Conservation (phyloP, 345 rosid genomes). For the Brassica rapa region DNA sequence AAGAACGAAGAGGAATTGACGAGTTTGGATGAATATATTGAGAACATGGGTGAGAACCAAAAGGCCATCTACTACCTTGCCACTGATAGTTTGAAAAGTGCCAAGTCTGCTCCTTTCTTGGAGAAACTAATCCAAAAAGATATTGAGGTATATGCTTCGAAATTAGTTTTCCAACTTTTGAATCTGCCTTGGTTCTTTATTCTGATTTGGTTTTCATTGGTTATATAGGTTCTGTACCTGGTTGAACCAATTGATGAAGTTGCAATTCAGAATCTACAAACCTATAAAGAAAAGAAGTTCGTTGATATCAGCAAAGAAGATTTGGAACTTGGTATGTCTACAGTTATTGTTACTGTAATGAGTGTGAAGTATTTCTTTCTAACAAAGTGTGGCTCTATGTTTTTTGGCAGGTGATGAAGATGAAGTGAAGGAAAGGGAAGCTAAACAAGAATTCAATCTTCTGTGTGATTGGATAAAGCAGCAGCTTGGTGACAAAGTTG, state of each 20-base stretch:
- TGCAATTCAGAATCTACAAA: slow-evolving; percentile 92
- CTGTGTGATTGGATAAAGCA: slow-evolving; percentile 97
- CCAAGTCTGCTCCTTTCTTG: slow-evolving; percentile 90
- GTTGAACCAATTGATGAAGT: slow-evolving; percentile 97
- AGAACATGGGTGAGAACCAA: slow-evolving; percentile 92
- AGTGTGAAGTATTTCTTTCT: not conserved
- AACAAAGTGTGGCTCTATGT: not conserved
- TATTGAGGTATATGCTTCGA: slow-evolving; percentile 63
- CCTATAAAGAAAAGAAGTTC: slow-evolving; percentile 95
- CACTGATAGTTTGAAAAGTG: slow-evolving; percentile 90
- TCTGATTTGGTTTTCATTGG: not conserved
- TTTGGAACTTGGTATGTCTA: slow-evolving; percentile 68
- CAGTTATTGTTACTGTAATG: no score
- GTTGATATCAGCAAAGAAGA: slow-evolving; percentile 99
- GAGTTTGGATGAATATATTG: slow-evolving; percentile 83
- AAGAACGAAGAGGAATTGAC: slow-evolving; percentile 81
- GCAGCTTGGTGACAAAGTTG: slow-evolving; percentile 92
- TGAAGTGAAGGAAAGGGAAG: slow-evolving; percentile 85
- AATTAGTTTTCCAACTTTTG: not conserved
- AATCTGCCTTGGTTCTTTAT: not conserved
- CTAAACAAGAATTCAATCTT: slow-evolving; percentile 70
- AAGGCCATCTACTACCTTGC: slow-evolving; percentile 95
- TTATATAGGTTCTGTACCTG: slow-evolving; percentile 72
- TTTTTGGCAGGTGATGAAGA: slow-evolving; percentile 76
- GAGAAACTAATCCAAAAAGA: slow-evolving; percentile 91